These are phyloP conservation scores for Cymbopogon citratus DNA, from an alignment of 176 grass and related monocot genomes.

Conservation along the genomic window DNA sequence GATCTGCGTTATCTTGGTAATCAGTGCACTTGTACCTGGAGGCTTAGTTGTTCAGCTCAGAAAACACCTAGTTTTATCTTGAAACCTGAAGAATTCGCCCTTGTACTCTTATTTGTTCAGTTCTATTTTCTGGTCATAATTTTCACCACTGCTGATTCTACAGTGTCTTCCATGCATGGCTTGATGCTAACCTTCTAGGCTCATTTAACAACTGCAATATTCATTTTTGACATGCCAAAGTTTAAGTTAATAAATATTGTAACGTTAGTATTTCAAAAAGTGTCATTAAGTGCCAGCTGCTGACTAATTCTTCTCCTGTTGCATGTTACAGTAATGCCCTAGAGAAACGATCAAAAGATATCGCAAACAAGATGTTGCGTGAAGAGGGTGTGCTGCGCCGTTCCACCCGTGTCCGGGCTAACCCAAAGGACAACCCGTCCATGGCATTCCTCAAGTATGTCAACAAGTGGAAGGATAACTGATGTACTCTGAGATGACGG, in stretches of 20 bases:
- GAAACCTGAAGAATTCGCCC: background rate
- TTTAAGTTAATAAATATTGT: background rate
- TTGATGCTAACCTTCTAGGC: background rate
- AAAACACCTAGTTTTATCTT: background rate
- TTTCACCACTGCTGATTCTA: background rate
- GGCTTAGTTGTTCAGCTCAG: background rate
- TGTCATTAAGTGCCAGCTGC: background rate
- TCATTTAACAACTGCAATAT: background rate
- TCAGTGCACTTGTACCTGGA: background rate
- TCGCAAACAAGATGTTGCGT: constrained; percentile 49
- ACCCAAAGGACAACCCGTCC: constrained; percentile 62
- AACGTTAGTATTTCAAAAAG: background rate
- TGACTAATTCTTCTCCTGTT: constrained; percentile 15
- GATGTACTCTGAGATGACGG: background rate
- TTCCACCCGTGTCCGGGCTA: constrained; percentile 72
- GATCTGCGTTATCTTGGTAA: background rate
- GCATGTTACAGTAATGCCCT: constrained; percentile 41
- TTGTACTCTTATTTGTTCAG: background rate
- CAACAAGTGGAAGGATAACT: constrained; percentile 80
- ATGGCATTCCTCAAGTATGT: constrained; percentile 82
- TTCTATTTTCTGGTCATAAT: background rate
- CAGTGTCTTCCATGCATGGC: background rate
- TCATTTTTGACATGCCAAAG: background rate
- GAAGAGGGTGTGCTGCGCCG: constrained; percentile 71
- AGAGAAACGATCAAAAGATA: constrained; percentile 70